Conservation (phyloP, 805 yeast genomes). For the Sugiyamaella smithiae region DNA sequence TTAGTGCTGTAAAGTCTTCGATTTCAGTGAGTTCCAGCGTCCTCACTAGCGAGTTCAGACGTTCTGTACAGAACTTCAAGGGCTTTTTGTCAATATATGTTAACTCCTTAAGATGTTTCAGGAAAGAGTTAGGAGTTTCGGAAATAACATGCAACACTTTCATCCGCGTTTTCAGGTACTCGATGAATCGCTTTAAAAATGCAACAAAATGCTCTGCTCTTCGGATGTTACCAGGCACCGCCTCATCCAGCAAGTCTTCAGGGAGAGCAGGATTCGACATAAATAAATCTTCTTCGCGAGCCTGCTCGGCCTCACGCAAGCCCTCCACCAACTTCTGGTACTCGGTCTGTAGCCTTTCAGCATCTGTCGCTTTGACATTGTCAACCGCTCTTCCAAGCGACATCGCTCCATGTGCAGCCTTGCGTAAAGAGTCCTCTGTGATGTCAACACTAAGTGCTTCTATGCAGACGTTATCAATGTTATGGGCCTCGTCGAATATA, state of each 20-base stretch:
- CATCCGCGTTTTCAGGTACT: conserved; percentile 94
- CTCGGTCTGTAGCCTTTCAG: conserved; percentile 81
- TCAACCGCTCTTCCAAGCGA: conserved; percentile 78
- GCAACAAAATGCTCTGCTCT: conserved; percentile 97
- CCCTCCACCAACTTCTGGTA: conserved; percentile 91
- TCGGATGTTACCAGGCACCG: conserved; percentile 95
- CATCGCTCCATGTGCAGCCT: conserved; percentile 85
- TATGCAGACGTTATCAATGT: conserved; percentile 97
- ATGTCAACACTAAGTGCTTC: conserved; percentile 90
- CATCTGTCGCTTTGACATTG: conserved; percentile 77
- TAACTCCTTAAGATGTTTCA: conserved; percentile 88
- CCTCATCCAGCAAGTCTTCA: conserved; percentile 80
- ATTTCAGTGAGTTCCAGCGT: conserved; percentile 84
- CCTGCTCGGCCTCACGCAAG: conserved; percentile 72
- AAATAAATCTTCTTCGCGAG: conserved; percentile 59
- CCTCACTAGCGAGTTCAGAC: conserved; percentile 81
- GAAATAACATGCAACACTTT: conserved; percentile 95
- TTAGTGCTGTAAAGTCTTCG: conserved; percentile 88
- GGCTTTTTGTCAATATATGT: conserved; percentile 94
- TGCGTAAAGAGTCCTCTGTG: conserved; percentile 82
- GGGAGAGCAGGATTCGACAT: conserved; percentile 88
- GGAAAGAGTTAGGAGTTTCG: conserved; percentile 92
- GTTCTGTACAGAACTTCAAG: conserved; percentile 83
- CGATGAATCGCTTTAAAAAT: conserved; percentile 87
- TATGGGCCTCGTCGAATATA: conserved; percentile 98